Evolutionary conservation across 768 basidiomycete genomes (phyloP).

Genomic region (Leccinum longicurvipes): DNA sequence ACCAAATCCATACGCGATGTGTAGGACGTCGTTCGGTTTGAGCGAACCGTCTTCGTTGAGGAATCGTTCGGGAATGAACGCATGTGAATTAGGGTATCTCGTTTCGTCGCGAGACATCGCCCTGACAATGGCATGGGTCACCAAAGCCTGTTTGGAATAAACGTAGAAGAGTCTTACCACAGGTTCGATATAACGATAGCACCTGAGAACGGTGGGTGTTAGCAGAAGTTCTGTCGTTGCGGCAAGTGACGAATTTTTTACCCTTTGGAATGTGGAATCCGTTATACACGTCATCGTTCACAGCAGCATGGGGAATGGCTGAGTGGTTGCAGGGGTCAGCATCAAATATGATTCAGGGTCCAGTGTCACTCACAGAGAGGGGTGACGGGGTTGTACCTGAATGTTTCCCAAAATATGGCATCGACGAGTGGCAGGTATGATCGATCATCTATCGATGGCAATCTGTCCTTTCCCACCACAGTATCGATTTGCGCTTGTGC

Average conservation of each 20-base stretch:
- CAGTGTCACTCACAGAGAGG: slow-evolving; percentile 1
- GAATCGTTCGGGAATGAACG: slow-evolving; percentile 40
- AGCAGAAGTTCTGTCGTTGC: background rate
- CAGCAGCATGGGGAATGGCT: slow-evolving; percentile 27
- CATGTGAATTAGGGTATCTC: slow-evolving; percentile 34
- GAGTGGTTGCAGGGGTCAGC: background rate
- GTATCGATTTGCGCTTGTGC: slow-evolving; percentile 10
- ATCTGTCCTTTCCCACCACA: slow-evolving; percentile 1
- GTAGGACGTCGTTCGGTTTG: slow-evolving; percentile 5
- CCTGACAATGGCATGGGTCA: background rate
- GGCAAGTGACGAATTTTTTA: background rate
- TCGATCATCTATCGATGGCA: slow-evolving; percentile 10
- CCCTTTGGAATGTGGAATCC: slow-evolving; percentile 48
- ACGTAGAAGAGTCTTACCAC: background rate
- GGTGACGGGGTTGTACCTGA: background rate
- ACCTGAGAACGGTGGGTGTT: background rate
- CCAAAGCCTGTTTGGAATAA: rapidly evolving
- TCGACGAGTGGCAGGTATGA: slow-evolving; percentile 6
- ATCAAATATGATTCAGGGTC: no score
- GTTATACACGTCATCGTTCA: slow-evolving; percentile 40
- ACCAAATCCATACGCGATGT: slow-evolving; percentile 23
- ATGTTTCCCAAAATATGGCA: slow-evolving; percentile 4
- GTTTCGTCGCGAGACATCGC: slow-evolving; percentile 17
- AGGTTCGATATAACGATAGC: slow-evolving; percentile 6
- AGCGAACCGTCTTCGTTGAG: slow-evolving; percentile 26